Evolutionary conservation across 164 flowering plant species (phyloP), one percentile per base, ranked within the genome.

Genomic region (Sedum album): DNA sequence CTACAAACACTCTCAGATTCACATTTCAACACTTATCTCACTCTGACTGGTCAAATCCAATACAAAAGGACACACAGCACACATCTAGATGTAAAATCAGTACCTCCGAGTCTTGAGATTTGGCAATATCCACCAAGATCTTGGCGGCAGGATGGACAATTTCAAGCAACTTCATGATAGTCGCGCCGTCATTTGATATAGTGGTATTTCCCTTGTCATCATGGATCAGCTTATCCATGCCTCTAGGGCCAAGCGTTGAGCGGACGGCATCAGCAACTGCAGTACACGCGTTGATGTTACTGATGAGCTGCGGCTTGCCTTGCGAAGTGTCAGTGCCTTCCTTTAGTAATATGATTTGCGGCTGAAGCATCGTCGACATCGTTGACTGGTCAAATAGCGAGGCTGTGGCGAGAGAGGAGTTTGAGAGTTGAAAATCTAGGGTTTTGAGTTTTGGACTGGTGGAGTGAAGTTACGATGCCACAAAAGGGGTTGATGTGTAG

Each of bases 281-380:
- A 11, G 83, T 83, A 78, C 96, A 90, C 0, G 97, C 97, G 68
- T 88, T 95, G 68, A 95, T 95, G 85, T 95, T 95, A 82, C 97
- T 90, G 18, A 95, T 77, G 65, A 95, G 79, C 79, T 95, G 99
- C 1, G 99, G 73, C 78, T 86, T 95, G 57, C 99, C 99, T 74
- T 95, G 99, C 15, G 97, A 95, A 28, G 99, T 88, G 75, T 95
- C 99, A 6, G 97, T 95, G 14, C 99, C 99, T 79, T 95, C 97
- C 76, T 90, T 92, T 68, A 95, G 71, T 66, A 95, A 80, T 49
- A 95, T 91, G 82, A 94, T 91, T 75, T 89, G 97, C 13, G 98
- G 98, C 86, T 94, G 98, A 93, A 64, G 66, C 66, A 64, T 64
- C 28, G 66, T 5, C 35, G 46, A 64, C 66, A 64, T 64, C 21